Percentiles rank a stretch among this genome's conserved stretches.
Evolutionary conservation across 2,329 filamentous ascomycete genomes (phyloP).

Genomic region (Diatrype stigma): DNA sequence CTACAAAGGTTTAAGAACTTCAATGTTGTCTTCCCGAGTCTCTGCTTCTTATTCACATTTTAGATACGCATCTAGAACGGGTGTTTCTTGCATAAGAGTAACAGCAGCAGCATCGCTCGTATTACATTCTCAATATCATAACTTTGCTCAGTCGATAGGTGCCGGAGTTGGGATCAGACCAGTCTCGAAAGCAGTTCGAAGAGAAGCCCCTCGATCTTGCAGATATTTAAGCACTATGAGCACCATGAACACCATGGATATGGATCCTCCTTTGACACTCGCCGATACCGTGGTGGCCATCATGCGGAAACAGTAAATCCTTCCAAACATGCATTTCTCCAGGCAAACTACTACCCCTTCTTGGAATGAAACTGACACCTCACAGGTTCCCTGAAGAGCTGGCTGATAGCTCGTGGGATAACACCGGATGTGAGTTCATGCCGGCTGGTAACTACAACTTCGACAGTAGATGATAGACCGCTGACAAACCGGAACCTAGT

Average conservation of each 20-base stretch:
- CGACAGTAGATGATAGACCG: background rate
- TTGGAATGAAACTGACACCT: constrained; percentile 2
- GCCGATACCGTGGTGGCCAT: constrained; percentile 65
- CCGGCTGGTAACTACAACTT: background rate
- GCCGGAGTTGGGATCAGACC: background rate
- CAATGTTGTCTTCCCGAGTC: background rate
- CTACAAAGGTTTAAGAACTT: background rate
- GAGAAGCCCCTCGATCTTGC: background rate
- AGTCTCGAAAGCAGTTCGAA: background rate
- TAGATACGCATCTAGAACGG: background rate
- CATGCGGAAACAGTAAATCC: constrained; percentile 73
- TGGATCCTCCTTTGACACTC: constrained; percentile 31
- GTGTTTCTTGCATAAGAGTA: background rate
- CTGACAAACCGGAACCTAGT: constrained; percentile 4
- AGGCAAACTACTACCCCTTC: background rate
- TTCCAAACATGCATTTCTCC: background rate
- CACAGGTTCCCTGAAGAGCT: constrained; percentile 80
- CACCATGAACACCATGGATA: too few relatives aligned
- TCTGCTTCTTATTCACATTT: background rate
- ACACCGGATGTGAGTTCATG: constrained; percentile 63
- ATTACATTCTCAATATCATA: background rate
- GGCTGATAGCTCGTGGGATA: constrained; percentile 90
- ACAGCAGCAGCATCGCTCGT: background rate
- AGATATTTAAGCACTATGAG: constrained; percentile 9
- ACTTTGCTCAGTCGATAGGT: background rate